Conservation (phyloP, 495 filamentous ascomycete species). For the Xylaria castorea region DNA sequence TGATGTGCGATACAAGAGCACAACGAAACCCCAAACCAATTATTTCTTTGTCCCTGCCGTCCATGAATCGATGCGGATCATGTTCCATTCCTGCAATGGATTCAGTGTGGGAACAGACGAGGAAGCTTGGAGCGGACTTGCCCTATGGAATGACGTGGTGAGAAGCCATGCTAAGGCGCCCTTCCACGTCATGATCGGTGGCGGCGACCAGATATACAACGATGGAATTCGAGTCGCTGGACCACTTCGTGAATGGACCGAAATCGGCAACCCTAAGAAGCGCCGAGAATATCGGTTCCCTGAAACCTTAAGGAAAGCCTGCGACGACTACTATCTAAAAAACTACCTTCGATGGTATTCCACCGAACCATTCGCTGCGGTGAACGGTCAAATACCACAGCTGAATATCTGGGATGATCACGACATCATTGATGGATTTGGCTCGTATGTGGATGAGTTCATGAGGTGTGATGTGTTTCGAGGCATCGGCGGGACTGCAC, state of each 20-base stretch:
- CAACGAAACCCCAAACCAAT: constrained; percentile 55
- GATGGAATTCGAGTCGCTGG: constrained; percentile 85
- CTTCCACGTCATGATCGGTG: constrained; percentile 95
- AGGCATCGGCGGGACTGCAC: constrained; percentile 84
- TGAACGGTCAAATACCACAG: constrained; percentile 88
- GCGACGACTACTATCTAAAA: constrained; percentile 87
- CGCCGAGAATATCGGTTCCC: constrained; percentile 77
- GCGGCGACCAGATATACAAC: constrained; percentile 95
- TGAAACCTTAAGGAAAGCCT: constrained; percentile 72
- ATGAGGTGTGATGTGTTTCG: constrained; percentile 92
- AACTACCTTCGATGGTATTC: constrained; percentile 92
- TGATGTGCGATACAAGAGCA: constrained; percentile 51
- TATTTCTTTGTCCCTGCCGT: constrained; percentile 78
- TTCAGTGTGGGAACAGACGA: constrained; percentile 94
- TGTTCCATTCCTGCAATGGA: constrained; percentile 97
- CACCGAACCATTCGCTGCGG: constrained; percentile 79
- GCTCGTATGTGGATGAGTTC: constrained; percentile 90
- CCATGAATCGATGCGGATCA: constrained; percentile 87
- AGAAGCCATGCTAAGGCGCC: constrained; percentile 72
- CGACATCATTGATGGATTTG: constrained; percentile 91
- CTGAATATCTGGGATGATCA: constrained; percentile 97
- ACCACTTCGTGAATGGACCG: constrained; percentile 79
- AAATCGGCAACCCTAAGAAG: constrained; percentile 82
- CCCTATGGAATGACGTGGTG: constrained; percentile 90
- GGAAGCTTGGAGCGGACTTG: constrained; percentile 79